Percentiles rank a stretch among this genome's conserved stretches.
Evolutionary conservation across 2,329 filamentous ascomycete species (phyloP).

Genomic region (Sporothrix luriei): DNA sequence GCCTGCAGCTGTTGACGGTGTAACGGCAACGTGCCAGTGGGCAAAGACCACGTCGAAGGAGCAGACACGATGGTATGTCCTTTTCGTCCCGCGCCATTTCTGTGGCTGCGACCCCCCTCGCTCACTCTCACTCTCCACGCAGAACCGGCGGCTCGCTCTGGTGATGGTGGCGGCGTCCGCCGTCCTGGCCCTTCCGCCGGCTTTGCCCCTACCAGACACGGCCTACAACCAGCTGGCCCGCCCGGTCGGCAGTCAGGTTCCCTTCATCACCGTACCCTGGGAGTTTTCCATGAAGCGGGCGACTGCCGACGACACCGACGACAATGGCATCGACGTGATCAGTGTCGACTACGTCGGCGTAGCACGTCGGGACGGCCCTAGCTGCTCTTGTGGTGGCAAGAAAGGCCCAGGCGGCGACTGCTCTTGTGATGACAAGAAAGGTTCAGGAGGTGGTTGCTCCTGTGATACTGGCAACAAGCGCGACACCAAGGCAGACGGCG

Average conservation of each 20-base stretch:
- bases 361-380: background rate
- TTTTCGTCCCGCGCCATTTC: no score
- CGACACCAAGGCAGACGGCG: background rate
- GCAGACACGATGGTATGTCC: no score
- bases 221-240: background rate
- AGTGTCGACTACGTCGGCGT: background rate
- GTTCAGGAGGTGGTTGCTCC: background rate
- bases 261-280: background rate
- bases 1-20: slow-evolving; percentile 7
- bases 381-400: background rate
- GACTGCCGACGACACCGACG: background rate
- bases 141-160: background rate
- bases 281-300: slow-evolving; percentile 8
- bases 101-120: background rate
- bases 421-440: background rate
- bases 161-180: background rate
- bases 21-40: background rate
- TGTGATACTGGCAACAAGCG: background rate
- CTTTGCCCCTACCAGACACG: background rate
- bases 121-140: no score
- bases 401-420: background rate
- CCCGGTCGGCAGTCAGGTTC: background rate
- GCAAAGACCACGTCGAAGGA: no score
- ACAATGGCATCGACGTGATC: no score
- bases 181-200: background rate